Evolutionary conservation across 345 rosid genomes (phyloP).

Genomic region (Aegle marmelos): DNA sequence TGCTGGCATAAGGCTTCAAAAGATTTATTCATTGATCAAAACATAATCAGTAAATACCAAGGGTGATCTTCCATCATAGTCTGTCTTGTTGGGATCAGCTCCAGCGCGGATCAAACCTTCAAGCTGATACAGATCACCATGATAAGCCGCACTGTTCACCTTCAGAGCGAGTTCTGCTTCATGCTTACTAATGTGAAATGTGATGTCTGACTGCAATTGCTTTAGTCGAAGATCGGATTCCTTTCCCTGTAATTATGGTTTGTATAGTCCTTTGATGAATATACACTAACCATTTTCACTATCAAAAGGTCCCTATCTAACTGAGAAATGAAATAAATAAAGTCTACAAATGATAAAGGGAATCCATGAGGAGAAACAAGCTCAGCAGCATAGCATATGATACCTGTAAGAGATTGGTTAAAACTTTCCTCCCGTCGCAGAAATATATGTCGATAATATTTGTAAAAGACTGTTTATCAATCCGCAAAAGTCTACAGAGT

Average conservation of each 20-base stretch:
- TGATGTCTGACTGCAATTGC: constrained; percentile 75
- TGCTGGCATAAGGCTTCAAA: no score
- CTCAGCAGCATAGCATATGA: not conserved
- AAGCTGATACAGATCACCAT: constrained; percentile 80
- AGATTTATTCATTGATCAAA: no score
- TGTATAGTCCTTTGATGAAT: not conserved
- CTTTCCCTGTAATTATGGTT: constrained; percentile 53
- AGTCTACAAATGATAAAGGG: no score
- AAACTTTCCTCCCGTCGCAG: constrained; percentile 74
- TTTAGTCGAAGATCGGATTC: constrained; percentile 64
- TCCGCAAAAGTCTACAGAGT: constrained; percentile 71
- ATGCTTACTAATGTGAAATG: constrained; percentile 88
- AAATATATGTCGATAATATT: constrained; percentile 88
- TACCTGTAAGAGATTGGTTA: constrained; percentile 86
- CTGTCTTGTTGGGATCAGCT: constrained; percentile 87
- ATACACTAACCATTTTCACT: not conserved
- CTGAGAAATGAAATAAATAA: no score
- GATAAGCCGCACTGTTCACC: constrained; percentile 77
- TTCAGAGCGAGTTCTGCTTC: constrained; percentile 93
- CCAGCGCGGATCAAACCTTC: constrained; percentile 75
- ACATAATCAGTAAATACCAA: constrained; percentile 44
- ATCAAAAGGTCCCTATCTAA: not conserved
- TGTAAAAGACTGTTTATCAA: constrained; percentile 85
- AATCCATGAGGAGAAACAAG: not conserved
- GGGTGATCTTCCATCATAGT: constrained; percentile 92